A percentile compares a stretch with the other conserved stretches of the same genome.
Conservation (phyloP, 2,329 filamentous ascomycete genomes). For the Cyclaneusma minus region DNA sequence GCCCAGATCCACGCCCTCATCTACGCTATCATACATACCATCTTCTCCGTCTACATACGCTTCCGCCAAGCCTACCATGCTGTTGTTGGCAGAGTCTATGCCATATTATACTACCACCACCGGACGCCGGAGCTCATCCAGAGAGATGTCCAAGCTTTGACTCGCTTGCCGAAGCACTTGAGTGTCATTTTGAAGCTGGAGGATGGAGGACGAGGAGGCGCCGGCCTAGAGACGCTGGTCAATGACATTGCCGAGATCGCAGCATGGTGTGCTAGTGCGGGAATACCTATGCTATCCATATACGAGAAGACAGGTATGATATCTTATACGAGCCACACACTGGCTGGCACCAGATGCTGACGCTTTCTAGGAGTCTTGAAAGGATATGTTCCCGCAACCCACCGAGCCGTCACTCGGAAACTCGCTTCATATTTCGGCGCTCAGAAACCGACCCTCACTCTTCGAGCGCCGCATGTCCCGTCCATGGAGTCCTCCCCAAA, state of each 20-base stretch:
- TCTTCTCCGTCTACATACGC: slow-evolving; percentile 83
- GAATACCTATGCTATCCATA: slow-evolving; percentile 73
- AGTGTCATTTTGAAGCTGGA: slow-evolving; percentile 73
- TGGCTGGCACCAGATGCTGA: slow-evolving; percentile 8
- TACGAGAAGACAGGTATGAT: slow-evolving; percentile 78
- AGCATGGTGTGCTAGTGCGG: slow-evolving; percentile 83
- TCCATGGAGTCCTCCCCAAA: slow-evolving; percentile 33
- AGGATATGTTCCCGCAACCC: slow-evolving; percentile 71
- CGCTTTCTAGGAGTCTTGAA: slow-evolving; percentile 60
- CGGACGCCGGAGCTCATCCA: slow-evolving; percentile 85
- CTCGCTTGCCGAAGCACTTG: slow-evolving; percentile 66
- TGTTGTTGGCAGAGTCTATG: slow-evolving; percentile 60
- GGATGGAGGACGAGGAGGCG: slow-evolving; percentile 49
- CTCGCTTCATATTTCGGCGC: slow-evolving; percentile 78
- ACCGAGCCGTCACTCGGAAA: slow-evolving; percentile 64
- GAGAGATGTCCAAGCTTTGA: slow-evolving; percentile 64
- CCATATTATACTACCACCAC: slow-evolving; percentile 87
- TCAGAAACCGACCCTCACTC: slow-evolving; percentile 53
- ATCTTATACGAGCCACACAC: not conserved
- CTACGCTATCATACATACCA: slow-evolving; percentile 55
- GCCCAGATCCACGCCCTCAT: slow-evolving; percentile 49
- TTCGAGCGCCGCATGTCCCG: slow-evolving; percentile 56
- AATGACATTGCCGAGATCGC: slow-evolving; percentile 85
- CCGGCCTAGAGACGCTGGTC: slow-evolving; percentile 68
- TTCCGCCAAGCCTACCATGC: slow-evolving; percentile 66